Evolutionary conservation across 805 yeast genomes (phyloP), one percentile per base, ranked within the genome.

Genomic region (Candida vartiovaarae): DNA sequence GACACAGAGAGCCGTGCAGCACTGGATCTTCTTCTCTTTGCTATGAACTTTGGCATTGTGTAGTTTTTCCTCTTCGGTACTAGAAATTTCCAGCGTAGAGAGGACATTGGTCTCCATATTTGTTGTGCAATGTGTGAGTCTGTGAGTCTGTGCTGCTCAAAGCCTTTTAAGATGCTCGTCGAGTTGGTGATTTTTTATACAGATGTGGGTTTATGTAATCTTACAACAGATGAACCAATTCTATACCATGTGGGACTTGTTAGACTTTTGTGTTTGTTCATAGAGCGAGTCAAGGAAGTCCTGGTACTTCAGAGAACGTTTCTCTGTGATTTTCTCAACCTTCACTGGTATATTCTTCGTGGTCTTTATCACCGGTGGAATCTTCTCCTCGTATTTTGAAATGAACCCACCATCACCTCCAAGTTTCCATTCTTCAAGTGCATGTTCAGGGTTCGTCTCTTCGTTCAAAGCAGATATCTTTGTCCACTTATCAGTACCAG

Each of bases 401-500:
- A 40, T 48, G 32, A 41, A 49, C 48, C 29, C 39, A 41, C 41
- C 56, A 49, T 26, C 61, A 42, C 3, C 41, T 47, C 38, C 57
- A 54, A 20, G 65, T 55, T 24, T 61, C 54, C 35, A 70, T 52
- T 32, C 32, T 10, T 30, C 15, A 1, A 44, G n/a, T 4, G 41
- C 39, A 28, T 42, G 38, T n/a, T 52, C 53, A 15, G 62, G 58
- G n/a, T 65, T 60, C 20, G 68, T 61, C 0, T 41, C 36, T 4
- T 65, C 72, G 41, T 62, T 57, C 23, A 72, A 40, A 0, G 70
- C 60, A 32, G 62, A 53, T 27, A 82, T 78, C 50, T 77, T 72
- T 23, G 67, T 66, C 67, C 72, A 65, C 4, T 80, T 61, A 48
- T 82, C 88, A 63, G 71, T 64, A 0, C 75, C 78, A 6, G 46